Evolutionary conservation across 768 basidiomycete genomes (phyloP).

Genomic region (Cyclocybe cylindracea): DNA sequence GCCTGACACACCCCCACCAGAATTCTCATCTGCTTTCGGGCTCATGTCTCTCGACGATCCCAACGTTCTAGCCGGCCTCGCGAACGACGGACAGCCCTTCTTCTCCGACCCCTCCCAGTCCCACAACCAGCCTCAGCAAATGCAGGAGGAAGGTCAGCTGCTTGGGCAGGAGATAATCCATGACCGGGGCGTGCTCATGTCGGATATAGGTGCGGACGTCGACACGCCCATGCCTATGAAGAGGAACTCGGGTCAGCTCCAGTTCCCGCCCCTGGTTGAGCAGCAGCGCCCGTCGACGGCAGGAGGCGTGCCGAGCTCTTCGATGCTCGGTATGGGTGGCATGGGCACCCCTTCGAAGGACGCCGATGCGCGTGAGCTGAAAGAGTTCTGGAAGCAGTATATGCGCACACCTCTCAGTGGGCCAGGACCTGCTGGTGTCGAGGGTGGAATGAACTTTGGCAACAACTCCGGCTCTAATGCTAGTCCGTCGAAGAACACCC

Average conservation of each 20-base stretch:
- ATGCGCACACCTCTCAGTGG: conserved; percentile 65
- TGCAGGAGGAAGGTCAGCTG: background rate
- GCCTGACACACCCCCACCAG: conserved; percentile 11
- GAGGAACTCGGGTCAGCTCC: conserved; percentile 15
- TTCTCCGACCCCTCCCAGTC: conserved; percentile 38
- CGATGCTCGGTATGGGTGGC: background rate
- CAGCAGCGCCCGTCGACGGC: conserved; percentile 7
- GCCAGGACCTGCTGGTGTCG: conserved; percentile 22
- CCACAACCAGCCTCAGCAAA: conserved; percentile 14
- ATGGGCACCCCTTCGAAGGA: conserved; percentile 22
- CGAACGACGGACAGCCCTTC: conserved; percentile 62
- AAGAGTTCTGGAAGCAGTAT: conserved; percentile 76
- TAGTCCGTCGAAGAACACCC: conserved; percentile 3
- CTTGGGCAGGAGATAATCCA: background rate
- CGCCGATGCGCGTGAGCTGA: conserved; percentile 46
- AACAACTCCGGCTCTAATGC: too few species aligned
- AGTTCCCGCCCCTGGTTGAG: conserved; percentile 3
- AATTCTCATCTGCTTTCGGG: conserved; percentile 69
- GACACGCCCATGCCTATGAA: conserved; percentile 50
- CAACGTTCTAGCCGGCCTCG: conserved; percentile 61
- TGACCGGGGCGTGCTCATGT: background rate
- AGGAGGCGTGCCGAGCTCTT: background rate
- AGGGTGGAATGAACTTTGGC: too few species aligned
- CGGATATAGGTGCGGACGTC: conserved; percentile 31
- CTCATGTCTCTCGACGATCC: conserved; percentile 78